Percentiles rank a stretch among this genome's conserved stretches.
Evolutionary conservation across 441 rosid species (phyloP).

Genomic region (Breynia disticha): DNA sequence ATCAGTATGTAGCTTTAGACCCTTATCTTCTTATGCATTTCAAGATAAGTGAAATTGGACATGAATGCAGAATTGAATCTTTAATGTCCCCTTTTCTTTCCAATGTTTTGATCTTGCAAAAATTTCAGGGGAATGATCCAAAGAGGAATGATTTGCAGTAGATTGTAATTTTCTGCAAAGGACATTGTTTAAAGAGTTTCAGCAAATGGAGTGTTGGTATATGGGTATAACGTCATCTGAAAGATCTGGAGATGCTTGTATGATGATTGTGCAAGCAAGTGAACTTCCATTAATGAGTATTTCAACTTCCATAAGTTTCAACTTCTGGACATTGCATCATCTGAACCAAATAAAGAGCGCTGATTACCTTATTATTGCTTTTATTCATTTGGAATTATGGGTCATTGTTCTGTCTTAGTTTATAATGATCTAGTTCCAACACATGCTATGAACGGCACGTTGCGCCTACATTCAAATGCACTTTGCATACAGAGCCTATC

Average conservation of each 20-base stretch:
- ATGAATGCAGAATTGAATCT: background rate
- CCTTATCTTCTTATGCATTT: background rate
- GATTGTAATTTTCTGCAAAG: constrained; percentile 55
- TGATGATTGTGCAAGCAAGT: constrained; percentile 58
- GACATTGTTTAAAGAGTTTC: constrained; percentile 71
- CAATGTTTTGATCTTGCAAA: background rate
- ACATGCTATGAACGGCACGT: too few relatives aligned
- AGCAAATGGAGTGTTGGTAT: constrained; percentile 71
- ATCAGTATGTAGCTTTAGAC: background rate
- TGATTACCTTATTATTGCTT: too few relatives aligned
- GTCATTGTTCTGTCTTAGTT: too few relatives aligned
- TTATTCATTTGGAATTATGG: too few relatives aligned
- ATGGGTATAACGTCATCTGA: constrained; percentile 30
- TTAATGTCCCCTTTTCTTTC: background rate
- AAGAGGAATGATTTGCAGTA: constrained; percentile 53
- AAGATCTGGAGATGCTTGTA: constrained; percentile 58
- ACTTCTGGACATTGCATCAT: constrained; percentile 45
- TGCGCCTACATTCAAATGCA: too few relatives aligned
- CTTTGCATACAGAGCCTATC: too few relatives aligned
- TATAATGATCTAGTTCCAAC: too few relatives aligned
- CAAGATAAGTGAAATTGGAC: background rate
- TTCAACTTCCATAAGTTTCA: constrained; percentile 30
- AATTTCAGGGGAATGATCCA: constrained; percentile 62
- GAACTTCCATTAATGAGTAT: constrained; percentile 60
- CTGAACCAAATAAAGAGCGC: too few relatives aligned